Evolutionary conservation across 2,329 filamentous ascomycete species (phyloP).

Genomic region (Teratosphaeria zuluensis): DNA sequence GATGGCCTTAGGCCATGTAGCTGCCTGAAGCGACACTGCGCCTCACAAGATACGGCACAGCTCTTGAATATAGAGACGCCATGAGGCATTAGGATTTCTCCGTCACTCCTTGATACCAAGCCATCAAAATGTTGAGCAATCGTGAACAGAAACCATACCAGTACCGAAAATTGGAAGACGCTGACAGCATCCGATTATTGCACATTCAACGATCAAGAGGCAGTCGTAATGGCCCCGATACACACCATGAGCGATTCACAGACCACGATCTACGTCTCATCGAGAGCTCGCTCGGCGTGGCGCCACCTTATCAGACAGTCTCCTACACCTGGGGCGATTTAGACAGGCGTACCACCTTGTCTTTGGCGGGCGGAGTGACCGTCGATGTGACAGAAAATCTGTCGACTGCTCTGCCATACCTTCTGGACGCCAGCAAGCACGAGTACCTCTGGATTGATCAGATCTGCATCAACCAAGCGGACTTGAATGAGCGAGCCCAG

Average conservation of each 20-base stretch:
- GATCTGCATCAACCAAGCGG: slow-evolving; percentile 9
- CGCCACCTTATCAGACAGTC: neutral
- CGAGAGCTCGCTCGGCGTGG: neutral
- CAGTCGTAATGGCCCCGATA: neutral
- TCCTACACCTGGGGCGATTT: neutral
- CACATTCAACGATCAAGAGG: neutral
- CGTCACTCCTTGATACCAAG: neutral
- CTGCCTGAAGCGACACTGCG: neutral
- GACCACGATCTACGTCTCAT: neutral
- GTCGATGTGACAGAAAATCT: neutral
- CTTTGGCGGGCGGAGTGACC: neutral
- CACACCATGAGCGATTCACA: neutral
- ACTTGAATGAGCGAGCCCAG: slow-evolving; percentile 1
- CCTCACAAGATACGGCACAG: neutral
- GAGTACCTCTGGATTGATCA: slow-evolving; percentile 6
- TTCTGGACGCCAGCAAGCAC: neutral
- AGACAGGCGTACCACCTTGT: neutral
- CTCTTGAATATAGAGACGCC: neutral
- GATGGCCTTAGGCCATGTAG: too few relatives aligned
- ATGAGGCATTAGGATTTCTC: neutral
- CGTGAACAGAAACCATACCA: neutral
- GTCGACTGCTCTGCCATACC: neutral
- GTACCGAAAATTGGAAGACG: neutral
- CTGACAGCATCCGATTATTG: neutral
- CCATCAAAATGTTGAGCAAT: neutral